Evolutionary conservation across 1,284 basidiomycete genomes (phyloP).

Genomic region (Sphaerobolus stellatus): DNA sequence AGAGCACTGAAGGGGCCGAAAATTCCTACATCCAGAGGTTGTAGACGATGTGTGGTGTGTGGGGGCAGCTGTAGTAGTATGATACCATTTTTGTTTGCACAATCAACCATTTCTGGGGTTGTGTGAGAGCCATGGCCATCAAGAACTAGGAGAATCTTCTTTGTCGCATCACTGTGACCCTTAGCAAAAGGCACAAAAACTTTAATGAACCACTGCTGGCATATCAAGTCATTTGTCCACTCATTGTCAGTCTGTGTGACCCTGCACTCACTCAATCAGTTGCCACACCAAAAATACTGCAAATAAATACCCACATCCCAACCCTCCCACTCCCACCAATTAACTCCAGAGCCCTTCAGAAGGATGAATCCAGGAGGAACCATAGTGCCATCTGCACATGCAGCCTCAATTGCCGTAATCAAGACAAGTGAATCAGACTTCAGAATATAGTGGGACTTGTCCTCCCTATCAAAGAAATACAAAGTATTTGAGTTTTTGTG

Average conservation of each 20-base stretch:
- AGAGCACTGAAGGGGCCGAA: too few species aligned
- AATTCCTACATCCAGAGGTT: too few species aligned
- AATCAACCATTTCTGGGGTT: constrained; percentile 13
- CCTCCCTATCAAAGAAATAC: constrained; percentile 15
- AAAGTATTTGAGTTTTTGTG: constrained; percentile 3
- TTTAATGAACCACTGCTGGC: constrained; percentile 34
- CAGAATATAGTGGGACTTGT: constrained; percentile 16
- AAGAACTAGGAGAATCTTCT: constrained; percentile 37
- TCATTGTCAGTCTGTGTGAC: constrained; percentile 34
- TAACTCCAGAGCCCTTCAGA: constrained; percentile 21
- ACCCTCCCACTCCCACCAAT: constrained; percentile 24
- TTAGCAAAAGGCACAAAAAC: constrained; percentile 31
- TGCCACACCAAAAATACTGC: not conserved
- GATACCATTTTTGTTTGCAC: not conserved
- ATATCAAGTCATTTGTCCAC: constrained; percentile 41
- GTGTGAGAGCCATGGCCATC: constrained; percentile 43
- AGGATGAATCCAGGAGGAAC: constrained; percentile 33
- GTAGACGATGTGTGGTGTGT: too few species aligned
- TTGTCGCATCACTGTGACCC: constrained; percentile 20
- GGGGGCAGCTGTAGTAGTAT: too few species aligned
- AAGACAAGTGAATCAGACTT: constrained; percentile 23
- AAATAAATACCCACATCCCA: constrained; percentile 11
- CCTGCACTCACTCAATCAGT: constrained; percentile 16
- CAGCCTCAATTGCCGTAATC: constrained; percentile 35
- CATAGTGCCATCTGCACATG: constrained; percentile 33